Base-by-base conservation (phyloP, 352 stramenopile genomes). In the Paralagenidium karlingii region DNA sequence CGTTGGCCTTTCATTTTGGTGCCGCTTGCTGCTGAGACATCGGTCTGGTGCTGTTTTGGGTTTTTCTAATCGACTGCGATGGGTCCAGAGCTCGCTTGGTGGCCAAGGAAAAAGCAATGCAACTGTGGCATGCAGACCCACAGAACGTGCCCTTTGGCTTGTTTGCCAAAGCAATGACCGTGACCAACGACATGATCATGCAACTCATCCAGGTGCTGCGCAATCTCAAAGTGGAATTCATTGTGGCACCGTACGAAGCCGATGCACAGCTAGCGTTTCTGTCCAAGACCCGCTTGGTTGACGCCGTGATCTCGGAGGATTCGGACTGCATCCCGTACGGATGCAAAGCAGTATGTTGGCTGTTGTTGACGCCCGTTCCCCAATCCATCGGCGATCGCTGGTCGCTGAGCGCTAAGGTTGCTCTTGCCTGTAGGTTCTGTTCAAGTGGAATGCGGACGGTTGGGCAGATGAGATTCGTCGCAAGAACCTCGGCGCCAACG, bases 251-350 rank as follows among this genome's bases (percentile, higher is more conserved):
- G 8, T 98, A 98, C 49, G 94, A 98, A 55, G 93, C 94, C 5
- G 94, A 98, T 55, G 93, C 94, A n/a, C 93, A 99, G 60, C 57
- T 99, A 36, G 94, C 94, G 3, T 97, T 92, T 49, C 44, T 98
- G 13, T 89, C 74, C 18, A 75, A 71, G 12, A 49, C 63, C 11
- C 82, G 77, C 53, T 57, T 96, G 22, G 61, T 97, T 28, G 94
- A 98, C 47, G 68, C 82, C 0, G 91, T 98, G 20, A 91, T 99
- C 22, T 96, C 91, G 10, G 94, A 99, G 58, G 95, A 99, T 58
- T 95, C 81, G 33, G 95, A 99, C 53, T 90, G 67, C 39, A 68
- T 99, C 16, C 77, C 89, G 3, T 98, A 98, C 53, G 87, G 92
- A 7, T 97, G 89, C 63, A 67, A 63, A 22, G 80, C 65, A 31